phyloP scores from a whole-genome alignment of 805 yeast species.

The Wickerhamiella occidentalis region DNA sequence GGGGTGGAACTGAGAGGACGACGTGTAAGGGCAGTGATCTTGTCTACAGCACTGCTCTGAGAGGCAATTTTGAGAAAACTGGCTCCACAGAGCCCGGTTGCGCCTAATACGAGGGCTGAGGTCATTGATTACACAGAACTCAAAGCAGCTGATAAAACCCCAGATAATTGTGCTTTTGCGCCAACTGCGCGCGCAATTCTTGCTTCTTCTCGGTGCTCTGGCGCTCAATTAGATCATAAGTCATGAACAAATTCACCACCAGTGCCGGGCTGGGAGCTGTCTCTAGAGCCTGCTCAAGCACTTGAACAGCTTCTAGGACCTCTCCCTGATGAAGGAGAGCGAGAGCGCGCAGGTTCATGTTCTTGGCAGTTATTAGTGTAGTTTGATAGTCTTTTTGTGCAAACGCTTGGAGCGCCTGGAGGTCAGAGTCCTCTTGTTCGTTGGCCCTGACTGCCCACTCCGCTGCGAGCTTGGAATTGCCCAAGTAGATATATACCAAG shows the following conservation, averaged over 20 bases:
- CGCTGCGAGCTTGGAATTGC: slow-evolving; percentile 25
- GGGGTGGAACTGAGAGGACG: slow-evolving; percentile 10
- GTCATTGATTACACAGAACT: not conserved
- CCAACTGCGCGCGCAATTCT: slow-evolving; percentile 3
- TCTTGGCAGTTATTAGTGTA: slow-evolving; percentile 3
- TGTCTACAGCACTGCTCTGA: slow-evolving; percentile 28
- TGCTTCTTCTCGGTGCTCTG: slow-evolving; percentile 5
- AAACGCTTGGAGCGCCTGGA: slow-evolving; percentile 18
- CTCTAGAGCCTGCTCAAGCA: slow-evolving; percentile 17
- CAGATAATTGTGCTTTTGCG: slow-evolving; percentile 13
- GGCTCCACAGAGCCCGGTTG: slow-evolving; percentile 70
- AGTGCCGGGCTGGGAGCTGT: slow-evolving; percentile 9
- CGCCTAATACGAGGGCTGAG: slow-evolving; percentile 36
- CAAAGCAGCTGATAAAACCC: slow-evolving; percentile 14
- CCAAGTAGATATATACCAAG: slow-evolving; percentile 21
- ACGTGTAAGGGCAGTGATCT: slow-evolving; percentile 35
- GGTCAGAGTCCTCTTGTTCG: not conserved
- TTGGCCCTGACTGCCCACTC: slow-evolving; percentile 21
- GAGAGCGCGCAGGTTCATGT: slow-evolving; percentile 15
- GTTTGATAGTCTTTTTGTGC: slow-evolving; percentile 24
- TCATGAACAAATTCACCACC: slow-evolving; percentile 22
- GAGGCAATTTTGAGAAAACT: slow-evolving; percentile 39
- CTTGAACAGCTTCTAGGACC: slow-evolving; percentile 17
- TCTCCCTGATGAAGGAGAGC: slow-evolving; percentile 23
- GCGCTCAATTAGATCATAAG: slow-evolving; percentile 22